Evolutionary conservation across 1,284 basidiomycete genomes (phyloP).

Genomic region (Athelia sp.): DNA sequence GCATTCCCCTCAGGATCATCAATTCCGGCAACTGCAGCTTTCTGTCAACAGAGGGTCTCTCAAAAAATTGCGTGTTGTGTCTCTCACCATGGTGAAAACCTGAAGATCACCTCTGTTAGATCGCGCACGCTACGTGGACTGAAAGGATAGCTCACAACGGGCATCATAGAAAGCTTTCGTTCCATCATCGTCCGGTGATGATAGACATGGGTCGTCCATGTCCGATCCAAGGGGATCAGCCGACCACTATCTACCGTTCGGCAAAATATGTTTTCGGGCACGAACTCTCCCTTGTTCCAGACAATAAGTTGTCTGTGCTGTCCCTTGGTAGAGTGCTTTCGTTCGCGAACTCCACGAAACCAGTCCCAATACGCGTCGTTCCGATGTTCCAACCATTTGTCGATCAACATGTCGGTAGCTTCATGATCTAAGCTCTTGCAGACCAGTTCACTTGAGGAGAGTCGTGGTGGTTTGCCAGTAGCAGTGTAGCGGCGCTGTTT

Average conservation of each 20-base stretch:
- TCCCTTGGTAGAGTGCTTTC: conserved; percentile 46
- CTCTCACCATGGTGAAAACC: conserved; percentile 60
- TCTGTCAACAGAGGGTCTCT: conserved; percentile 1
- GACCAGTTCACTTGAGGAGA: conserved; percentile 1
- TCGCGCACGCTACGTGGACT: too few relatives aligned
- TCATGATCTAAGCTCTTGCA: conserved; percentile 2
- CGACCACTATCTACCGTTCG: conserved; percentile 70
- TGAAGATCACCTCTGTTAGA: too few relatives aligned
- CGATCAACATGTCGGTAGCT: conserved; percentile 56
- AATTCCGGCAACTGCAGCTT: conserved; percentile 60
- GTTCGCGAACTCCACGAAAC: conserved; percentile 63
- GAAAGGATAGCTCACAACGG: conserved; percentile 43
- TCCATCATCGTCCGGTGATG: conserved; percentile 70
- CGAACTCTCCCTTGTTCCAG: conserved; percentile 74
- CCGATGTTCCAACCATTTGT: conserved; percentile 74
- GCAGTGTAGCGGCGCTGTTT: not conserved
- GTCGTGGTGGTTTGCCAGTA: not conserved
- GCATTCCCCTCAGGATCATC: conserved; percentile 73
- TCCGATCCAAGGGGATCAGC: conserved; percentile 69
- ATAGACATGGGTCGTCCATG: conserved; percentile 74
- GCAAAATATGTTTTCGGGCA: conserved; percentile 71
- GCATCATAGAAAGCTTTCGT: conserved; percentile 68
- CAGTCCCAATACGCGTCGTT: conserved; percentile 71
- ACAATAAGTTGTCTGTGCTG: conserved; percentile 54
- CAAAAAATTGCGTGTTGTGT: not conserved